Evolutionary conservation across 352 stramenopile species (phyloP), one percentile per base, ranked within the genome.

Genomic region (Phytophthora pistaciae): DNA sequence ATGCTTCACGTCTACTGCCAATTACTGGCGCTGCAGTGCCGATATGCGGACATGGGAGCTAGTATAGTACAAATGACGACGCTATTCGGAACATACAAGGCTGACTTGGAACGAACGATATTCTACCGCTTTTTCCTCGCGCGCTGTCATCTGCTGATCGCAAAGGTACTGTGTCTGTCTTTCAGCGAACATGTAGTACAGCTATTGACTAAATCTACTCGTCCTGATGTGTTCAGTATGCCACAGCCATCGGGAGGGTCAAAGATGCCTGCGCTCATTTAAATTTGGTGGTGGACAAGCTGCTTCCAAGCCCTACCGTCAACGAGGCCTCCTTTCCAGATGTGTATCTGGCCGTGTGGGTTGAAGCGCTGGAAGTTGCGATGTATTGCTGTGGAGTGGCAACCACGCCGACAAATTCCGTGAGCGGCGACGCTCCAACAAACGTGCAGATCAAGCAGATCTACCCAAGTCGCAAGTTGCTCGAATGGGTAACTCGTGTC

Each of bases 1-100:
- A 87, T 91, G 84, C 74, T 93, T 1, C 71, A 88, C 55, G 53
- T 82, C 36, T 89, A 91, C 56, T 94, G 87, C 31, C 61, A 78
- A n/a, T 62, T 93, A 13, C 76, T 89, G 27, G 60, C 60, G 1
- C 66, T 90, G 42, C 85, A 94, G 53, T 89, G 81, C 49, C 74
- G 85, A 44, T 92, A 91, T 66, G 80, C 75, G 44, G 87, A 92
- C 48, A 85, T 94, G 77, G 87, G 83, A 5, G 66, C 71, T 20
- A 88, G 76, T 25, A 78, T 94, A 23, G 67, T 69, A 8, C 81
- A 94, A 56, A 83, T 91, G 66, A 64, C 83, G 20, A 78, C 83
- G n/a, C 67, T 94, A 33, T 92, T 91, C 25, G 68, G 42, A 11
- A 74, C 46, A 0, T 79, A 90, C 72, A 88, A 87, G 66, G 56